Evolutionary conservation across 2,329 filamentous ascomycete species (phyloP).

Genomic region (Acephala macrosclerotiorum): DNA sequence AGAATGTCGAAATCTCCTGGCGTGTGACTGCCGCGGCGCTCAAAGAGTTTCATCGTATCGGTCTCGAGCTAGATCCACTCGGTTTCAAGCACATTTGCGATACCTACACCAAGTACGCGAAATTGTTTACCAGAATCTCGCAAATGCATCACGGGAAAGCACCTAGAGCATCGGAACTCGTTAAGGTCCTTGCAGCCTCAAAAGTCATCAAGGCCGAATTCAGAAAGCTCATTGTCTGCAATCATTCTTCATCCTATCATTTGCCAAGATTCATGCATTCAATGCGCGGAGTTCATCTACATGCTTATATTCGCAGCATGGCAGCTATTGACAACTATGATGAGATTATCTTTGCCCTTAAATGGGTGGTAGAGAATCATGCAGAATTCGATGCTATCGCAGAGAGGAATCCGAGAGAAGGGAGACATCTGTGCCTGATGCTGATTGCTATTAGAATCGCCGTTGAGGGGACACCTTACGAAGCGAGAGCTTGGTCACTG

Average conservation of each 20-base stretch:
- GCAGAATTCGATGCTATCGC: conserved; percentile 36
- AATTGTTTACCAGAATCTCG: conserved; percentile 26
- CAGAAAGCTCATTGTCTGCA: conserved; percentile 36
- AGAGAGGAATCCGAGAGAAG: conserved; percentile 30
- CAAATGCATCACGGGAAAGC: conserved; percentile 12
- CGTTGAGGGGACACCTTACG: conserved; percentile 25
- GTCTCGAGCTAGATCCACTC: conserved; percentile 40
- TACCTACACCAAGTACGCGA: conserved; percentile 37
- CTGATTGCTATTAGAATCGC: conserved; percentile 38
- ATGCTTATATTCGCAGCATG: conserved; percentile 69
- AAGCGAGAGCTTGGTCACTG: conserved; percentile 29
- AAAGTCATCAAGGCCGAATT: conserved; percentile 43
- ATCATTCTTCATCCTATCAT: conserved; percentile 12
- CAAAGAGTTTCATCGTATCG: conserved; percentile 36
- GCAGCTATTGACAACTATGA: conserved; percentile 65
- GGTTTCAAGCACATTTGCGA: conserved; percentile 40
- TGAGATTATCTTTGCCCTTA: conserved; percentile 62
- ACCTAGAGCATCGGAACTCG: conserved; percentile 38
- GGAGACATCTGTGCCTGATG: conserved; percentile 27
- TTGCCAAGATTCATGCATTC: conserved; percentile 49
- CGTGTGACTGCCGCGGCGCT: conserved; percentile 32
- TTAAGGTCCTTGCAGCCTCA: conserved; percentile 37
- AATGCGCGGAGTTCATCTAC: conserved; percentile 56
- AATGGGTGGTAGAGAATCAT: conserved; percentile 65
- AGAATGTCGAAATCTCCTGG: conserved; percentile 40